Base-by-base conservation (phyloP, 768 basidiomycete genomes). In the Suillus tomentosus region DNA sequence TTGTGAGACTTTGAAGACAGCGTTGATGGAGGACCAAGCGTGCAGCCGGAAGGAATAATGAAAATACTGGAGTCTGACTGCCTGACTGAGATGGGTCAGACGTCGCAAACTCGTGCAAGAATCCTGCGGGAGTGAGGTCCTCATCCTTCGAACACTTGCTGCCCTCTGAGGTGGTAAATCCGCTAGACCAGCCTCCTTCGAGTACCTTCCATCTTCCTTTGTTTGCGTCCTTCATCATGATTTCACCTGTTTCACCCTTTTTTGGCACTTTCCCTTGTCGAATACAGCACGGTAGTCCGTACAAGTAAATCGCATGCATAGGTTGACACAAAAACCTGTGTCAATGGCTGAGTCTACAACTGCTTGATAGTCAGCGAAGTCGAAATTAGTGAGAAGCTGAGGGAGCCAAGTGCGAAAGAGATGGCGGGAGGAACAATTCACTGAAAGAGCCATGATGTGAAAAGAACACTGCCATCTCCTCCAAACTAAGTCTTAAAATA, bases 381-480 rank as follows among this genome's bases (percentile, higher is more conserved):
- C 89, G 73, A 99, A 99, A 74, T 95, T 97, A 50, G 95, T 99
- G 61, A 96, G 90, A 99, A 99, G 56, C 97, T 96, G 31, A 99
- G 86, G 5, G 96, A 98, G 53, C 97, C 97, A 31, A 99, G 84
- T 1, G 97, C 96, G 75, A 99, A 99, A 1, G 97, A 89, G 15
- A 99, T 89, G 42, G 98, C 95, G 14, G 97, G 97, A n/a, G 97
- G 97, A 17, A 99, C 97, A 71, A 99, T 94, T 61, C 89, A 88
- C 75, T 99, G 97, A 81, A 99, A 99, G 39, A 99, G 82, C 97
- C 97, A 99, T 3, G 97, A 99, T 6, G 97, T 97, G 79, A 98
- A 99, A 17, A 99, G 85, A 3, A 99, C 96, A 0, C 97, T 99
- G 14, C 97, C 97, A 74, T 99, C 97, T 11, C 97, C 97, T 55